These are phyloP conservation scores for Pichia heedii DNA, from an alignment of 805 yeast genomes.

Conservation along the genomic window DNA sequence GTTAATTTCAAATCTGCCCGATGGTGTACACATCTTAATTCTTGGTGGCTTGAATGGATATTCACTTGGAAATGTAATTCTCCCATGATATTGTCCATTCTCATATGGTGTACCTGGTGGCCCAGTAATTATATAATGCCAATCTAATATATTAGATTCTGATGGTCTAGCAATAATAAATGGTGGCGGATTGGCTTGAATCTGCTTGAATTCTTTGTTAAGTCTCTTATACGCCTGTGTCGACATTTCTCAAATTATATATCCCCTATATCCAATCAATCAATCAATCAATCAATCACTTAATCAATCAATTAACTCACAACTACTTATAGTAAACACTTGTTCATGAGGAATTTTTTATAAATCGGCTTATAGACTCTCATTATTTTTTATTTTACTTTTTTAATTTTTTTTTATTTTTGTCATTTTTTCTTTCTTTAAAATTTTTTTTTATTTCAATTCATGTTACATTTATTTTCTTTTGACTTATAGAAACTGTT, in stretches of 20 bases:
- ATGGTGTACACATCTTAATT: conserved; percentile 82
- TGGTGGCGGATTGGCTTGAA: conserved; percentile 77
- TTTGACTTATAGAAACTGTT: too few species aligned
- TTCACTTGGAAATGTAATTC: conserved; percentile 72
- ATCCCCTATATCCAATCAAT: too few species aligned
- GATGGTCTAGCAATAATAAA: conserved; percentile 77
- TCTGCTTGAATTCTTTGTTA: conserved; percentile 71
- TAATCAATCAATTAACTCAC: too few species aligned
- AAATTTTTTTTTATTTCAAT: too few species aligned
- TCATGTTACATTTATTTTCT: too few species aligned
- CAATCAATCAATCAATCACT: too few species aligned
- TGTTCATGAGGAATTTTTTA: too few species aligned
- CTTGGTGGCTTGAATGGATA: conserved; percentile 92
- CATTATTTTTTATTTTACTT: too few species aligned
- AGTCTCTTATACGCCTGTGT: conserved; percentile 36
- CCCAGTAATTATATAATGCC: conserved; percentile 91
- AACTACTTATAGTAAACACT: too few species aligned
- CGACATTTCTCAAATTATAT: conserved; percentile 23
- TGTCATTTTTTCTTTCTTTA: too few species aligned
- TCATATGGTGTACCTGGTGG: conserved; percentile 85
- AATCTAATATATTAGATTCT: conserved; percentile 79
- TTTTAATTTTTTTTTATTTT: too few species aligned
- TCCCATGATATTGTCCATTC: conserved; percentile 84
- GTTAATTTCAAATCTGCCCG: conserved; percentile 76
- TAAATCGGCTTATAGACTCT: too few species aligned